phyloP scores from a whole-genome alignment of 306 rosid species.

The Inga laurina region DNA sequence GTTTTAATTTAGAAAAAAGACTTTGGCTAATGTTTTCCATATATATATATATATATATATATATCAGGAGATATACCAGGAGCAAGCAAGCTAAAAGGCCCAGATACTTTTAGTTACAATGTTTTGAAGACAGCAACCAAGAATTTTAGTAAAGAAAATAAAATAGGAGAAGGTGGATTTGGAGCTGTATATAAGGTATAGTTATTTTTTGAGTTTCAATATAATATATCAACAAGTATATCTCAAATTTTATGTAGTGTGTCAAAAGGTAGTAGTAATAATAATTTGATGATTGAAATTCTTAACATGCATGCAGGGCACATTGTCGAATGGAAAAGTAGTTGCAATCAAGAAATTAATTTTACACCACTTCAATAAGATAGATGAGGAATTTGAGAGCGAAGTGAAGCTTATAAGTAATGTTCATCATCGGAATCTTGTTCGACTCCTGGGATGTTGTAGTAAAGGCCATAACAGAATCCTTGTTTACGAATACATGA shows the following conservation, averaged over 20 bases:
- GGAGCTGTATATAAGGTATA: not conserved
- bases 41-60: too few species aligned
- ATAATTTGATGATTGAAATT: not conserved
- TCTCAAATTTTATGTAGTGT: not conserved
- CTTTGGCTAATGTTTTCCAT: not conserved
- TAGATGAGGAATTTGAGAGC: not conserved
- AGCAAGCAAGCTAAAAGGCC: not conserved
- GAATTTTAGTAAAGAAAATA: not conserved
- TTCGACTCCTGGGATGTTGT: not conserved
- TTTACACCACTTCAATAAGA: not conserved
- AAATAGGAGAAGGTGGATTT: not conserved
- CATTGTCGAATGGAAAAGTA: slow-evolving; percentile 40
- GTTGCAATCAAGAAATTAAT: slow-evolving; percentile 47
- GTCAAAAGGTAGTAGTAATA: too few species aligned
- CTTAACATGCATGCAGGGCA: slow-evolving; percentile 4
- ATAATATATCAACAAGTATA: not conserved
- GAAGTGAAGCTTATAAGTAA: not conserved
- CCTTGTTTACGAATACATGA: not conserved
- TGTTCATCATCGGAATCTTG: not conserved
- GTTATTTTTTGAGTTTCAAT: not conserved
- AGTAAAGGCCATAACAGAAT: not conserved
- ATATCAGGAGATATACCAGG: not conserved
- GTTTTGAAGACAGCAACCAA: not conserved
- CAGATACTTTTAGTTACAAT: not conserved
- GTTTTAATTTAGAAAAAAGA: not conserved